Evolutionary conservation across 225 moss, liverwort and hornwort species (phyloP).

Genomic region (Pseudoscleropodium purum): DNA sequence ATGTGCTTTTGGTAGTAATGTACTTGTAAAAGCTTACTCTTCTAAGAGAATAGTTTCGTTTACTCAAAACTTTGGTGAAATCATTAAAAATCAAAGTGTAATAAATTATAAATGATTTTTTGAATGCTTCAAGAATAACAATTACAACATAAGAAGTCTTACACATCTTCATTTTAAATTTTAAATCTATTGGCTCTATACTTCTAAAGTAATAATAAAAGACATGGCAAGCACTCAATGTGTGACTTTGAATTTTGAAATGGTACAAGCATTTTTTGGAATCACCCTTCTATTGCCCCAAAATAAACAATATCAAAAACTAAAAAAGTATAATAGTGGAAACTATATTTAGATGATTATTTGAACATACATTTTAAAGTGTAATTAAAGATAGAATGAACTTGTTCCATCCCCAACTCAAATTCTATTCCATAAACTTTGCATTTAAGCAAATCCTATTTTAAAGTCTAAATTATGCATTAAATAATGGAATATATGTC

Average conservation of each 20-base stretch:
- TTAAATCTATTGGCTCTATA: neutral
- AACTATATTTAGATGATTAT: rapidly evolving
- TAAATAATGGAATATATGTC: too few relatives aligned
- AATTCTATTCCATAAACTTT: neutral
- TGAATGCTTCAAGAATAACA: neutral
- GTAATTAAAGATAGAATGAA: neutral
- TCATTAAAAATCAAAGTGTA: neutral
- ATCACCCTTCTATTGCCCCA: neutral
- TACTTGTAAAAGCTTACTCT: rapidly evolving
- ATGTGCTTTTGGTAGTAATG: neutral
- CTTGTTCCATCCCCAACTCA: neutral
- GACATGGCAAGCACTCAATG: neutral
- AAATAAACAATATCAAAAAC: neutral
- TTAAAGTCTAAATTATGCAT: too few relatives aligned
- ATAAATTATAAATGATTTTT: neutral
- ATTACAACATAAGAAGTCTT: neutral
- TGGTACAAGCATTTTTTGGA: too few relatives aligned
- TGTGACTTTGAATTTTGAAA: neutral
- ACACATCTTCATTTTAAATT: neutral
- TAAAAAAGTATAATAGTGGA: neutral
- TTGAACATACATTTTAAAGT: neutral
- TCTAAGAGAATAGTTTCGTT: neutral
- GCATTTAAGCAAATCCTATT: too few relatives aligned
- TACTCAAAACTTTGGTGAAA: neutral
- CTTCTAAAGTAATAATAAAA: neutral